Conservation (phyloP, 192 early-diverging fungal genomes). For the Backusella tuberculispora region DNA sequence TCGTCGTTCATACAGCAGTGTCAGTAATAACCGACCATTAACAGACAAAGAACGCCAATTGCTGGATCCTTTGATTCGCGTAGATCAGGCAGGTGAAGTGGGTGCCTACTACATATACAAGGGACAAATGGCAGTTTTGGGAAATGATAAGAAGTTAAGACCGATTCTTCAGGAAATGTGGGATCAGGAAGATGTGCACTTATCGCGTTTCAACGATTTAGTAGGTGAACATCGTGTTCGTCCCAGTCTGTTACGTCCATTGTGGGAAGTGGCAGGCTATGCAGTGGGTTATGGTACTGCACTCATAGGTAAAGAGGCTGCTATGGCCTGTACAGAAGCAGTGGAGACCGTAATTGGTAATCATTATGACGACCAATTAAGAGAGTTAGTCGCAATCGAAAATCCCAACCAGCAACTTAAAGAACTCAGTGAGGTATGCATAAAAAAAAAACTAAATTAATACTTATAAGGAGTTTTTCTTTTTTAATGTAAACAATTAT, state of each 20-base stretch:
- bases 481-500: too few relatives aligned
- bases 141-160: slow-evolving; percentile 66
- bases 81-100: slow-evolving; percentile 96
- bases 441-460: not conserved
- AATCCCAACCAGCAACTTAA: slow-evolving; percentile 64
- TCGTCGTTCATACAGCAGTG: not conserved
- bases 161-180: slow-evolving; percentile 90
- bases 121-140: slow-evolving; percentile 87
- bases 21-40: slow-evolving; percentile 27
- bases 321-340: slow-evolving; percentile 99
- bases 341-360: slow-evolving; percentile 95
- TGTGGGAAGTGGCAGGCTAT: slow-evolving; percentile 89
- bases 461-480: not conserved
- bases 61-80: slow-evolving; percentile 83
- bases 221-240: slow-evolving; percentile 79
- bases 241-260: slow-evolving; percentile 81
- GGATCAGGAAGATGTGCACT: slow-evolving; percentile 91
- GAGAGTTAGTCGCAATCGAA: slow-evolving; percentile 75
- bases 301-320: slow-evolving; percentile 89
- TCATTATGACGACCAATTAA: slow-evolving; percentile 95
- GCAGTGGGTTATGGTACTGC: slow-evolving; percentile 86
- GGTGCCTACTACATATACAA: slow-evolving; percentile 96
- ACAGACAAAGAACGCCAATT: slow-evolving; percentile 57
- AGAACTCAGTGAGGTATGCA: slow-evolving; percentile 58
- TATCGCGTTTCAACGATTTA: slow-evolving; percentile 78